phyloP scores from a whole-genome alignment of 768 basidiomycete species.

The Lentinula raphanica region DNA sequence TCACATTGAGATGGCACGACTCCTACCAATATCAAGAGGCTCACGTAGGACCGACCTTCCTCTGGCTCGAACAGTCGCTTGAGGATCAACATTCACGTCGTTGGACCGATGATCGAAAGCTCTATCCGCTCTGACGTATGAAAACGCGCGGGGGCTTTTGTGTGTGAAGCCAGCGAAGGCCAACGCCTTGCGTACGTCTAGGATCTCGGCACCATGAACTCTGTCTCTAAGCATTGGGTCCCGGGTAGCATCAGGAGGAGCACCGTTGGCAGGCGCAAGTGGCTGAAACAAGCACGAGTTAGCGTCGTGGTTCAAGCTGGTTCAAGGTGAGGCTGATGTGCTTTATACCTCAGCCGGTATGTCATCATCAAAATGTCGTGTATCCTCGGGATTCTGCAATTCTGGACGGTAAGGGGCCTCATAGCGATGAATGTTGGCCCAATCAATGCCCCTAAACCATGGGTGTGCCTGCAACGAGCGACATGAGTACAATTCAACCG shows the following conservation, averaged over 20 bases:
- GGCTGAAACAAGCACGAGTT: slow-evolving; percentile 52
- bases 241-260: slow-evolving; percentile 75
- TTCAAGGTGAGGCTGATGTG: slow-evolving; percentile 16
- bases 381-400: slow-evolving; percentile 77
- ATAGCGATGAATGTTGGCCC: slow-evolving; percentile 77
- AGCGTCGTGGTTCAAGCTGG: slow-evolving; percentile 24
- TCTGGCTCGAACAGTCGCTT: slow-evolving; percentile 38
- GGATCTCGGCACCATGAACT: slow-evolving; percentile 78
- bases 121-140: slow-evolving; percentile 69
- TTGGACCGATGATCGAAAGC: slow-evolving; percentile 59
- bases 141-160: slow-evolving; percentile 78
- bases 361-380: slow-evolving; percentile 91
- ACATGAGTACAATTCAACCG: background rate
- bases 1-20: slow-evolving; percentile 83
- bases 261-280: slow-evolving; percentile 83
- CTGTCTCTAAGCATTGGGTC: slow-evolving; percentile 87
- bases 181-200: slow-evolving; percentile 84
- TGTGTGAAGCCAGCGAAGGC: slow-evolving; percentile 92
- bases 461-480: slow-evolving; percentile 57
- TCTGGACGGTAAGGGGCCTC: slow-evolving; percentile 88
- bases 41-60: slow-evolving; percentile 63
- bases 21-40: slow-evolving; percentile 58
- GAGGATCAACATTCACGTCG: slow-evolving; percentile 44
- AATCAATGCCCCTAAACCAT: slow-evolving; percentile 91
- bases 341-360: slow-evolving; percentile 82